Conservation (phyloP, 306 rosid species). For the Myrica gale region DNA sequence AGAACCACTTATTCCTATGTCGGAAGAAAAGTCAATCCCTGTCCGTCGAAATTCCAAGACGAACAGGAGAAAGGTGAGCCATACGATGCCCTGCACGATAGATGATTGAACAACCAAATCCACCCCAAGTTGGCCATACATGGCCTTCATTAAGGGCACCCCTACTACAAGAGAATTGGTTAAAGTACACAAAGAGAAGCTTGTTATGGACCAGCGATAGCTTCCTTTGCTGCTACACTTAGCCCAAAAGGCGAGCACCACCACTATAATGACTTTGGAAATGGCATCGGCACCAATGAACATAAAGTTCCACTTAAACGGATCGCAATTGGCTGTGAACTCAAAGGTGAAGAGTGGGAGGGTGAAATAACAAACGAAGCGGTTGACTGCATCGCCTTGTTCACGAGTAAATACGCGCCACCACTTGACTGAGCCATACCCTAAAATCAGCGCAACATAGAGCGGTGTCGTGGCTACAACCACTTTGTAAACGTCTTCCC, state of each 20-base stretch:
- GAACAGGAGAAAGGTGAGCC: slow-evolving; percentile 75
- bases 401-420: slow-evolving; percentile 73
- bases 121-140: slow-evolving; percentile 69
- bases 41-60: slow-evolving; percentile 71
- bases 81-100: slow-evolving; percentile 72
- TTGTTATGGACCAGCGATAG: slow-evolving; percentile 75
- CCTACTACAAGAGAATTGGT: slow-evolving; percentile 88
- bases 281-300: slow-evolving; percentile 69
- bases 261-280: slow-evolving; percentile 64
- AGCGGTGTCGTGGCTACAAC: slow-evolving; percentile 74
- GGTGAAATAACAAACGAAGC: slow-evolving; percentile 81
- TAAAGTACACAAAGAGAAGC: slow-evolving; percentile 71
- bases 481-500: slow-evolving; percentile 83
- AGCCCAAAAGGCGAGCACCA: slow-evolving; percentile 67
- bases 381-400: slow-evolving; percentile 81
- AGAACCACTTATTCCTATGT: not conserved
- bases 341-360: slow-evolving; percentile 84
- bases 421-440: slow-evolving; percentile 89
- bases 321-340: slow-evolving; percentile 76
- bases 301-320: slow-evolving; percentile 62
- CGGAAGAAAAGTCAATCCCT: slow-evolving; percentile 27
- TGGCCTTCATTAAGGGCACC: slow-evolving; percentile 64
- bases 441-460: slow-evolving; percentile 69
- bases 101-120: slow-evolving; percentile 85
- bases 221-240: slow-evolving; percentile 63